Evolutionary conservation across 495 filamentous ascomycete genomes (phyloP), one percentile per base, ranked within the genome.

Genomic region (Xanthoparmelia taractica): DNA sequence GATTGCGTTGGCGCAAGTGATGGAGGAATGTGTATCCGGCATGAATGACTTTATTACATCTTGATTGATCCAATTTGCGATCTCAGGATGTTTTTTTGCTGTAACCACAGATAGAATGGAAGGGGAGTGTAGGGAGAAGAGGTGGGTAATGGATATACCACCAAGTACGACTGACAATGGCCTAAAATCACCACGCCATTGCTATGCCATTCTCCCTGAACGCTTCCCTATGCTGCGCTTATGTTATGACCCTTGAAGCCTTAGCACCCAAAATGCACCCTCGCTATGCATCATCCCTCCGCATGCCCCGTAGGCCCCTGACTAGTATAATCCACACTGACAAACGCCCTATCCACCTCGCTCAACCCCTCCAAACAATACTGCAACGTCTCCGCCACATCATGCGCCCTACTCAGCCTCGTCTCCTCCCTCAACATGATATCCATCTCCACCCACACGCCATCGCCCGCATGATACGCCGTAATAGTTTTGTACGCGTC

Each of bases 401-500:
- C 92, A 69, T 97, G 92, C 62, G 85, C 88, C 74, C 95, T 89
- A 38, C 85, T 84, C 58, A 97, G 72, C 64, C 82, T 87, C 47
- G 83, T 92, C 54, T 80, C 81, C 62, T 87, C 86, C 64, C 91
- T 88, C 29, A 97, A 77, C 38, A 97, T 87, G 48, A 96, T 84
- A 68, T 88, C 85, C 23, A 87, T 81, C 68, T 94, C 92, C 1
- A 95, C 89, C 68, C 90, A 94, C 17, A 97, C 80, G 70, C 92
- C 88, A 68, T 97, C 92, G 4, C 92, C 92, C 0, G 87, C 82
- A 69, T 96, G 91, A 70, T 97, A 97, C 0, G 91, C 92, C 61
- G 92, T 86, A 20, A 97, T 72, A 20, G 89, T 86, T 68, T 96
- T 91, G 36, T 96, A 94, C 66, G 92, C 87, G 67, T 85, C 85